Evolutionary conservation across 345 rosid genomes (phyloP).

Genomic region (Eutrema heterophyllum): DNA sequence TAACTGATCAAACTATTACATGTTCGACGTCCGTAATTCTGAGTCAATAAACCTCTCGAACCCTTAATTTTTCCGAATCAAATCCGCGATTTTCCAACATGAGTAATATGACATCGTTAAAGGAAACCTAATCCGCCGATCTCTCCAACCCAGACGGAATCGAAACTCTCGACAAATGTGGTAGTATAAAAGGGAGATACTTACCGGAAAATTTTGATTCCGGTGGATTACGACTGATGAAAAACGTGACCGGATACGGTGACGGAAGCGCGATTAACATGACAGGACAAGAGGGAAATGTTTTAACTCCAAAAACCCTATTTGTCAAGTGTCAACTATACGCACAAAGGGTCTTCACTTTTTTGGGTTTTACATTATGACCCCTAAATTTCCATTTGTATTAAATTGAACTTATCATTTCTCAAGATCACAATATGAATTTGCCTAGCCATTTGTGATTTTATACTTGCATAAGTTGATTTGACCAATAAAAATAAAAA

Average conservation of each 20-base stretch:
- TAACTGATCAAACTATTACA: not conserved
- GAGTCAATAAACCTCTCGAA: not conserved
- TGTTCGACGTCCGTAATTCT: not conserved
- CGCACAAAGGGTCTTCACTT: not conserved
- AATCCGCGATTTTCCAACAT: not conserved
- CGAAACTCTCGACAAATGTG: not conserved
- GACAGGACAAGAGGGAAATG: not conserved
- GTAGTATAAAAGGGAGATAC: not conserved
- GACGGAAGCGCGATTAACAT: constrained; percentile 17
- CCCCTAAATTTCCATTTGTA: constrained; percentile 16
- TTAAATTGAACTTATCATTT: too few relatives aligned
- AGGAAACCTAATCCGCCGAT: not conserved
- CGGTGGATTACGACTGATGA: not conserved
- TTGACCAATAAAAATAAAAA: too few relatives aligned
- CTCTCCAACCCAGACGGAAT: not conserved
- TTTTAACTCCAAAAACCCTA: not conserved
- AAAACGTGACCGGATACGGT: constrained; percentile 3
- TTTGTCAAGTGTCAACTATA: constrained; percentile 14
- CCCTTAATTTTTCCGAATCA: not conserved
- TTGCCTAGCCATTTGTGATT: too few relatives aligned
- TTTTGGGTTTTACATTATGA: not conserved
- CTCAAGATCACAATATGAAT: too few relatives aligned
- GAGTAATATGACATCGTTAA: too few relatives aligned
- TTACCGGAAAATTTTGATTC: not conserved
- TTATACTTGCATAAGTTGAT: too few relatives aligned